A percentile compares a stretch with the other conserved stretches of the same genome.
Evolutionary conservation across 106 monocot species (phyloP).

Genomic region (Acanthochlamys bracteata): DNA sequence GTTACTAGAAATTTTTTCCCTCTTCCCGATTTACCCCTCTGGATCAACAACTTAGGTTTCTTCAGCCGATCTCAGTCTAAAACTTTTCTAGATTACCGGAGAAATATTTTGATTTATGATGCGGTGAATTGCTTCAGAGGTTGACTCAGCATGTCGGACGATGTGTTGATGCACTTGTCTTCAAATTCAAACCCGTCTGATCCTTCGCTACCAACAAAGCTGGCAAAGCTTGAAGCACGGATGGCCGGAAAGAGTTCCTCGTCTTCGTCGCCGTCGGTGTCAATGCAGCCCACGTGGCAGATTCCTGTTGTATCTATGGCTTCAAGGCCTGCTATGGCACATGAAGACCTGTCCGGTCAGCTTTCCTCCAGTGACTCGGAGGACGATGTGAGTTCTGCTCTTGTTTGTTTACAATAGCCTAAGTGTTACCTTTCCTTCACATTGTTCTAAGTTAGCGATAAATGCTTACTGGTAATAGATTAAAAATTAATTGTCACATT

Average conservation of each 20-base stretch:
- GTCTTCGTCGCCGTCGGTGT: slow-evolving; percentile 14
- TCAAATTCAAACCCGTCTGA: slow-evolving; percentile 95
- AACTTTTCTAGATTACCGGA: not conserved
- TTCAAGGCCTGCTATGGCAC: not conserved
- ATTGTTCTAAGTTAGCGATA: not conserved
- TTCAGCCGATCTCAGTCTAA: not conserved
- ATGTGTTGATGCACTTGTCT: slow-evolving; percentile 77
- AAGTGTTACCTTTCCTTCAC: not conserved
- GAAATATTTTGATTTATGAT: not conserved
- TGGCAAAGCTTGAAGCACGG: slow-evolving; percentile 92
- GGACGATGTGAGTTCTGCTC: slow-evolving; percentile 63
- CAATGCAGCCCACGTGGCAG: slow-evolving; percentile 22
- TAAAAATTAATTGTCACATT: no score
- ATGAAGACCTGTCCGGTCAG: slow-evolving; percentile 55
- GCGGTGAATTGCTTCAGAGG: not conserved
- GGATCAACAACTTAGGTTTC: no score
- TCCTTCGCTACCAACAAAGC: slow-evolving; percentile 62
- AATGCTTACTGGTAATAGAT: not conserved
- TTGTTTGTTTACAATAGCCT: not conserved
- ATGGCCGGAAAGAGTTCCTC: slow-evolving; percentile 83
- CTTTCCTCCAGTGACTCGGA: slow-evolving; percentile 77
- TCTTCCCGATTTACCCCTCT: no score
- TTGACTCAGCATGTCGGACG: slow-evolving; percentile 52
- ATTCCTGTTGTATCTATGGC: slow-evolving; percentile 21
- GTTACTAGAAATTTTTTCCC: not conserved